Conservation (phyloP, 371 early-diverging fungal genomes). For the Mucor circinelloides region DNA sequence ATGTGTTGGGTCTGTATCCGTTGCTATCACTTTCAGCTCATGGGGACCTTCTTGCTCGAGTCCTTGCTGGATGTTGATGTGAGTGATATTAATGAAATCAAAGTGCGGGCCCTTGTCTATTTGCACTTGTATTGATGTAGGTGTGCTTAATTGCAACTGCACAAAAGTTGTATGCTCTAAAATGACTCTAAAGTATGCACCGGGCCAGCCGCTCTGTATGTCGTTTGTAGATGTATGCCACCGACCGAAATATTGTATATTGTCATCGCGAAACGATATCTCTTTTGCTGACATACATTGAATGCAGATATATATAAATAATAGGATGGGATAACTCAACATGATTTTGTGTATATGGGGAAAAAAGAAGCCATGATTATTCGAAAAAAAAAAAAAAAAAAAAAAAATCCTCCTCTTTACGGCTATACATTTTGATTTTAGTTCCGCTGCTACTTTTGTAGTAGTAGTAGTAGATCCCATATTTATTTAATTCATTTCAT, state of each 20-base stretch:
- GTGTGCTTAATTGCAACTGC: slow-evolving; percentile 23
- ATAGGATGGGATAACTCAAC: background rate
- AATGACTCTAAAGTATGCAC: slow-evolving; percentile 44
- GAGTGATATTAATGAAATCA: slow-evolving; percentile 1
- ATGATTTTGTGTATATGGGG: background rate
- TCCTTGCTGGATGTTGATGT: slow-evolving; percentile 1
- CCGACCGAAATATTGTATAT: slow-evolving; percentile 47
- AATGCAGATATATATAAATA: background rate
- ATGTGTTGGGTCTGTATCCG: slow-evolving; percentile 7
- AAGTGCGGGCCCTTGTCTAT: slow-evolving; percentile 21
- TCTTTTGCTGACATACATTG: background rate
- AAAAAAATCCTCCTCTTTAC: background rate
- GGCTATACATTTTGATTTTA: background rate
- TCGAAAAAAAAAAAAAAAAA: background rate
- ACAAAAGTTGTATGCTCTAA: slow-evolving; percentile 20
- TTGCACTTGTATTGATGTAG: slow-evolving; percentile 28
- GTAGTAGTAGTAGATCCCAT: background rate
- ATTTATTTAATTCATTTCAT: background rate
- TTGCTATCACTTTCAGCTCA: slow-evolving; percentile 14
- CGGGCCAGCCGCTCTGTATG: slow-evolving; percentile 47
- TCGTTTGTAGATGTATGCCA: slow-evolving; percentile 32
- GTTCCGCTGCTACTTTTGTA: background rate
- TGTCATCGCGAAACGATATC: slow-evolving; percentile 24
- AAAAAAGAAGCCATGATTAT: background rate
- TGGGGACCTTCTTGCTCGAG: slow-evolving; percentile 15